Evolutionary conservation across 164 flowering plant genomes (phyloP), one percentile per base, ranked within the genome.

Genomic region (Houttuynia cordata): DNA sequence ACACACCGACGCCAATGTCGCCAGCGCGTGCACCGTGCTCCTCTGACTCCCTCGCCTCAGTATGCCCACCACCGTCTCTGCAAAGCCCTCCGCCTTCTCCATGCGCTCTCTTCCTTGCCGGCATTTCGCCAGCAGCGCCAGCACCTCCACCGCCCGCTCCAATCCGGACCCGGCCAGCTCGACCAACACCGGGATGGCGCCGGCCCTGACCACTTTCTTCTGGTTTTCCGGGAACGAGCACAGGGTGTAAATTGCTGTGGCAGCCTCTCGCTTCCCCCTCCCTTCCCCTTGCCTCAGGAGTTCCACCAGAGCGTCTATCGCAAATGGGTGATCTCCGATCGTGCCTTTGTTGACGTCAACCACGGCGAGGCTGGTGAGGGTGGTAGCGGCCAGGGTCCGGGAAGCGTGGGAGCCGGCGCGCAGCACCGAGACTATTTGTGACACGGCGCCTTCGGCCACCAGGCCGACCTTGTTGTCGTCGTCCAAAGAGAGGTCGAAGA

Each of bases 291-390:
- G 78, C 17, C 74, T 24, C 3, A 87, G 70, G 42, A 89, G 80
- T 23, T 64, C 63, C 58, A 91, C 85, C 60, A 94, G 58, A 10
- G 83, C 70, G 9, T 60, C 51, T 49, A 91, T 81, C 0, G 96
- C 96, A 61, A 49, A 67, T 0, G 96, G 97, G 75, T 83, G 81
- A 0, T 81, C 84, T 9, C 99, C 97, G 37, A 94, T 91, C 0
- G 96, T 91, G 19, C 84, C 96, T 61, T 87, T 91, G 60, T 94
- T 94, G 30, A 94, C 99, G 57, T 94, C 99, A 71, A 94, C 86
- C 24, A 94, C 86, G 0, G 96, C 97, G 30, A 94, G 62, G 61
- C 99, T 94, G 24, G 99, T 94, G 61, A 91, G 30, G 51, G 82
- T 72, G 0, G 97, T 91, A 5, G 97, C 97, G 7, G 95, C 97